These are phyloP conservation scores for Lenzites betulinus DNA, from an alignment of 768 basidiomycete species.

Conservation along the genomic window DNA sequence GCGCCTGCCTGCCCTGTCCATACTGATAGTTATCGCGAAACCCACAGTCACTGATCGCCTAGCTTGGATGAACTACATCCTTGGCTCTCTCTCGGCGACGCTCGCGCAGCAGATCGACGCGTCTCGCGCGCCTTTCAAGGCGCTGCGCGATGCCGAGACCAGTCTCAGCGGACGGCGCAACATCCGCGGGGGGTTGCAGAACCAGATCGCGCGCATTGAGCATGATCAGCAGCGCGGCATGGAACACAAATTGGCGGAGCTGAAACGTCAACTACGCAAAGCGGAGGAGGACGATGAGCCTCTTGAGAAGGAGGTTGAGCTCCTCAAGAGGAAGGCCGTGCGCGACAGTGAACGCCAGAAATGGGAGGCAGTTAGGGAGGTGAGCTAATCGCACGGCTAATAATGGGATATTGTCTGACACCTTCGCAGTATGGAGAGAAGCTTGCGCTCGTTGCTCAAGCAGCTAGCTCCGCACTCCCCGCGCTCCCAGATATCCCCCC, in stretches of 20 bases:
- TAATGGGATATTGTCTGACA: background rate
- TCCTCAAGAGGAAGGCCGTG: slow-evolving; percentile 75
- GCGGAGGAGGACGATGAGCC: slow-evolving; percentile 63
- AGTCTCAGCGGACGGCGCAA: slow-evolving; percentile 62
- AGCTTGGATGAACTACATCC: slow-evolving; percentile 78
- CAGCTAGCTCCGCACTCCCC: slow-evolving; percentile 59
- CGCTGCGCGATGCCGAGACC: slow-evolving; percentile 69
- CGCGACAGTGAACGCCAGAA: slow-evolving; percentile 74
- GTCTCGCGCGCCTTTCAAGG: slow-evolving; percentile 69
- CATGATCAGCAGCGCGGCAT: slow-evolving; percentile 62
- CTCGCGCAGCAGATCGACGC: slow-evolving; percentile 64
- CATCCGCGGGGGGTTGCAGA: slow-evolving; percentile 55
- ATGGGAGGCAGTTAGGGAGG: slow-evolving; percentile 85
- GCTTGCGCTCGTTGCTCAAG: slow-evolving; percentile 71
- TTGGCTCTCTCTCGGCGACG: slow-evolving; percentile 63
- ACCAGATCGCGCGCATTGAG: slow-evolving; percentile 66
- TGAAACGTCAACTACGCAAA: slow-evolving; percentile 69
- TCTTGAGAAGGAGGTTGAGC: slow-evolving; percentile 68
- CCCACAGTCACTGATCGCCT: slow-evolving; percentile 72
- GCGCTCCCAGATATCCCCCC: slow-evolving; percentile 74
- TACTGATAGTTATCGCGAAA: slow-evolving; percentile 11
- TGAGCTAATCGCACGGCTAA: slow-evolving; percentile 30
- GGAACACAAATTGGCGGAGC: slow-evolving; percentile 69
- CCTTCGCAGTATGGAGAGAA: slow-evolving; percentile 75
- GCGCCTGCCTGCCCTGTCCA: background rate